Evolutionary conservation across 2,329 filamentous ascomycete species (phyloP), one percentile per base, ranked within the genome.

Genomic region (Exserohilum turcica): DNA sequence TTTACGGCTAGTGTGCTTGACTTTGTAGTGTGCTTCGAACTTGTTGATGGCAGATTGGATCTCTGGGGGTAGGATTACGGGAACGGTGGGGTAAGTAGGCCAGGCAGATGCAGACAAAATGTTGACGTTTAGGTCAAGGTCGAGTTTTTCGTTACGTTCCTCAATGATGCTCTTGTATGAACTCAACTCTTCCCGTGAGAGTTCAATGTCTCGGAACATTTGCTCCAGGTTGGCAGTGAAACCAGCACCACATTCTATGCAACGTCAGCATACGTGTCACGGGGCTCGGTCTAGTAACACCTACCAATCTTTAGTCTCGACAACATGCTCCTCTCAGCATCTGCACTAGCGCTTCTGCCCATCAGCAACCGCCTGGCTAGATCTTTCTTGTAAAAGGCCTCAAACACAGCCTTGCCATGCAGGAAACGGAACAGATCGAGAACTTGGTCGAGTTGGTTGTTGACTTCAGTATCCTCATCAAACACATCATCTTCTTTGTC

Each of bases 311-410:
- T 93, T 24, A 99, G 81, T 62, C 95, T 91, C 21, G 90, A 83
- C 42, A 99, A 83, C 94, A 99, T 99, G 76, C 89, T 96, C 59
- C 92, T 86, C 77, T 99, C 95, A 0, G 94, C 93, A 74, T 99
- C 94, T 50, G 93, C 90, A 69, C 91, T 97, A 18, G 93, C 92
- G 71, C 92, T 97, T 59, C 92, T 86, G 33, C 88, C 89, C 91
- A 97, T 92, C 49, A 99, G 82, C 36, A 99, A 78, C 40, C 94
- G 85, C 13, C 92, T 85, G 1, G 95, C 93, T 44, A 99, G 82
- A 69, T 97, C 94, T 68, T 94, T 96, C 80, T 99, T 99, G 83
- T 99, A 99, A 72, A 99, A 99, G 1, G 94, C 93, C 73, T 99
- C 94, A 59, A 99, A 99, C 0, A 97, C 90, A 49, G 95, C 93